phyloP scores from a whole-genome alignment of 805 yeast genomes.

The Hanseniaspora meyeri region DNA sequence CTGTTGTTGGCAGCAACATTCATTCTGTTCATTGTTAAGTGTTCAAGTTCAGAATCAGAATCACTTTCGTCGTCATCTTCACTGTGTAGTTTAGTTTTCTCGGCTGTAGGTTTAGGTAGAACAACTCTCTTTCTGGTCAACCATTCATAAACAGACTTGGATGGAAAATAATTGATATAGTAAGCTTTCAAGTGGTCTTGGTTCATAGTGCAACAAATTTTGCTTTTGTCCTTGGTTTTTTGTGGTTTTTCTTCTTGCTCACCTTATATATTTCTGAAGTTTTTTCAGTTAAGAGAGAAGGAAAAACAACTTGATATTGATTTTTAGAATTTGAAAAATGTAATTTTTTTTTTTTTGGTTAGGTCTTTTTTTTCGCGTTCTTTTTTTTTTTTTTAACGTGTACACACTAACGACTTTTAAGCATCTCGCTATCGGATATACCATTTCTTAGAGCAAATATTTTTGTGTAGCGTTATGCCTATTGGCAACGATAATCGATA shows the following conservation, averaged over 20 bases:
- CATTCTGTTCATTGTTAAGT: conserved; percentile 1
- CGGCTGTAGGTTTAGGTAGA: not conserved
- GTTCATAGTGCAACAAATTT: not conserved
- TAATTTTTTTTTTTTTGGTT: conserved; percentile 16
- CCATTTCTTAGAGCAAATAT: conserved; percentile 19
- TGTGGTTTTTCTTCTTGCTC: not conserved
- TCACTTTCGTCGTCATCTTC: conserved; percentile 2
- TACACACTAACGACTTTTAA: no score
- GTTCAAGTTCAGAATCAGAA: conserved; percentile 11
- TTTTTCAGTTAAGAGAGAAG: no score
- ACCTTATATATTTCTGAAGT: no score
- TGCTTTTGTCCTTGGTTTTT: not conserved
- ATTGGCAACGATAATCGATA: no score
- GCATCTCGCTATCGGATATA: conserved; percentile 21
- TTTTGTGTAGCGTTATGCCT: not conserved
- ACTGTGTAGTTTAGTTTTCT: not conserved
- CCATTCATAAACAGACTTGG: conserved; percentile 12
- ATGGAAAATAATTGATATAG: conserved; percentile 9
- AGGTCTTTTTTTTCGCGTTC: not conserved
- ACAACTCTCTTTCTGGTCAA: conserved; percentile 9
- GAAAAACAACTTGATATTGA: not conserved
- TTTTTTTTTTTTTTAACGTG: not conserved
- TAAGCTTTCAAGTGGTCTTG: conserved; percentile 5
- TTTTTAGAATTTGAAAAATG: no score
- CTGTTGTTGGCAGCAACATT: conserved; percentile 35